Evolutionary conservation across 2,329 filamentous ascomycete genomes (phyloP).

Genomic region (Epichloe bromicola): DNA sequence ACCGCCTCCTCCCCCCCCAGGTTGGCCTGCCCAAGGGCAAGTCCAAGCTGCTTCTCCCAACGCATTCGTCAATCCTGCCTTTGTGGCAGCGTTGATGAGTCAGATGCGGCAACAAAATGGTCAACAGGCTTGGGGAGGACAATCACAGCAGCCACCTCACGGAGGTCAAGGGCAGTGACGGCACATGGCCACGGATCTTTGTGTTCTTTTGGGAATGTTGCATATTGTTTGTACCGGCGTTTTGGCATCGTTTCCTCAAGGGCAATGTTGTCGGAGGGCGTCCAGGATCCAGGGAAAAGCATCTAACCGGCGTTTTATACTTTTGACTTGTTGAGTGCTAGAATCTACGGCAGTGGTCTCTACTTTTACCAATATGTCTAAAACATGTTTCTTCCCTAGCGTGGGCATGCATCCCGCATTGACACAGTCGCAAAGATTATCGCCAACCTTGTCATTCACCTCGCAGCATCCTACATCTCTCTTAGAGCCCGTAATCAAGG

Average conservation of each 20-base stretch:
- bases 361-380: too few species aligned
- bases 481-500: too few species aligned
- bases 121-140: slow-evolving; percentile 14
- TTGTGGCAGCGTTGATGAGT: slow-evolving; percentile 37
- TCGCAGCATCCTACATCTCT: too few species aligned
- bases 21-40: slow-evolving; percentile 13
- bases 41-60: slow-evolving; percentile 20
- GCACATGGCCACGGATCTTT: neutral
- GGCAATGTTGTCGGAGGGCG: too few species aligned
- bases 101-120: slow-evolving; percentile 27
- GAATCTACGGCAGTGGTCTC: too few species aligned
- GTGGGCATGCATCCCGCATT: too few species aligned
- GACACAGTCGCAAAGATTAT: too few species aligned
- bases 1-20: slow-evolving; percentile 28
- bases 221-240: neutral
- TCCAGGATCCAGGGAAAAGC: neutral
- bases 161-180: slow-evolving; percentile 15
- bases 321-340: neutral
- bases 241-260: neutral
- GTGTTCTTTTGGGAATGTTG: neutral
- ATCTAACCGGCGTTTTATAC: neutral
- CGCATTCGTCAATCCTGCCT: slow-evolving; percentile 44
- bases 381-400: too few species aligned
- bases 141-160: slow-evolving; percentile 14
- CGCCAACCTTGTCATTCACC: too few species aligned